Evolutionary conservation across 257 asterid genomes (phyloP), one percentile per base, ranked within the genome.

Genomic region (Lantana camara): DNA sequence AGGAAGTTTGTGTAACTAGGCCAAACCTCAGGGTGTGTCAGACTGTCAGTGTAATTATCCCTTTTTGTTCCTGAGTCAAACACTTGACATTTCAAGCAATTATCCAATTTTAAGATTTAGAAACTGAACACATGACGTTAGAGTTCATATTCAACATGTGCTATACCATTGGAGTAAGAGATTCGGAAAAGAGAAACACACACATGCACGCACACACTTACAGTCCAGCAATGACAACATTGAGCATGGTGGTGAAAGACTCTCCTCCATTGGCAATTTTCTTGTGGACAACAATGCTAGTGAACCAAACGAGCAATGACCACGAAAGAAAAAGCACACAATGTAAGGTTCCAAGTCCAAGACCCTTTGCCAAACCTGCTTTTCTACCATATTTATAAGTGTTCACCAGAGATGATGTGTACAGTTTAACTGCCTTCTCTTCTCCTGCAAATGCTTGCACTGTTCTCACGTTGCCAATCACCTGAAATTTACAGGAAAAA

Each of bases 381-480:
- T 80, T 90, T 71, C 66, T 76, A 52, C 97, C 99, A 59, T 90
- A 88, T 45, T 65, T 75, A 65, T 93, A 93, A 19, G 96, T 85
- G 70, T 79, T 76, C 68, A 80, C 5, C 16, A 94, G 83, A 40
- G 99, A 84, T 1, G 62, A 13, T 45, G 77, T 78, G 69, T 94
- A 94, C 2, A 79, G 61, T 56, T 80, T 80, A 13, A 88, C 95
- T 3, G 99, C 97, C 57, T 71, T 88, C 59, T 94, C 99, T 70
- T 94, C 99, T 10, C 91, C 97, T 7, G 85, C 87, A 75, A 94
- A 94, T 29, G 99, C 99, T 77, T 86, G 96, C 55, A 94, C 99
- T 5, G 99, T 94, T 71, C 97, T 79, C 2, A 90, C 92, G 63
- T 94, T 94, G 1, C 93, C 97, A 23, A 94, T 87, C 75, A 76